Percentiles rank a stretch among this genome's conserved stretches.
These are phyloP conservation scores for Leishmania mexicana DNA, from an alignment of 208 protist genomes.

Conservation along the genomic window DNA sequence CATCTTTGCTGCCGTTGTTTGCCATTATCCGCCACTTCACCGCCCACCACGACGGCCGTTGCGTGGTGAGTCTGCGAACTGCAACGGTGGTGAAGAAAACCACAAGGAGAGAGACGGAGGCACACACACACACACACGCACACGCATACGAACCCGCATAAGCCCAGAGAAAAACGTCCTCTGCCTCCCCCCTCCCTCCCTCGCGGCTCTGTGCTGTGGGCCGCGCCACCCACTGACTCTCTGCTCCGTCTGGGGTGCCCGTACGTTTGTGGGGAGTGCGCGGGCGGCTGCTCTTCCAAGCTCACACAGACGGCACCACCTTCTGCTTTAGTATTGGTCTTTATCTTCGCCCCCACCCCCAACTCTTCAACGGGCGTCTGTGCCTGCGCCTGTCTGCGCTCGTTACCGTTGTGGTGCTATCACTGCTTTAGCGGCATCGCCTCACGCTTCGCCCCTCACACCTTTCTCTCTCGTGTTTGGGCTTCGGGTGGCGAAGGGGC, in stretches of 20 bases:
- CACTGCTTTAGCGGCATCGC: neutral
- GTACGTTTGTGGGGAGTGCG: neutral
- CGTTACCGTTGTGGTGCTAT: neutral
- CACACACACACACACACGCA: neutral
- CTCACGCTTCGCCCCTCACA: neutral
- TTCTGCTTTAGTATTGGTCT: neutral
- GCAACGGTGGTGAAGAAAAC: neutral
- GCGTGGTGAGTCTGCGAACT: neutral
- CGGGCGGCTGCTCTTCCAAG: neutral
- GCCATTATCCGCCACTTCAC: neutral
- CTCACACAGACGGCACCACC: neutral
- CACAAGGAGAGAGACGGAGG: neutral
- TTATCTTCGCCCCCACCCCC: neutral
- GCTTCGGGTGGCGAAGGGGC: too few relatives aligned
- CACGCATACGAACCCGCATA: neutral
- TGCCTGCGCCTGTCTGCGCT: neutral
- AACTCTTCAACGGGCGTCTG: neutral
- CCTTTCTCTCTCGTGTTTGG: too few relatives aligned
- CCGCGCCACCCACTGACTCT: neutral
- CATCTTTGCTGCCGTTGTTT: constrained; percentile 3
- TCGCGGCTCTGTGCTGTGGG: neutral
- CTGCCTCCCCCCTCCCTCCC: neutral
- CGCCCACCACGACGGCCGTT: neutral
- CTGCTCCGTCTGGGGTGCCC: neutral
- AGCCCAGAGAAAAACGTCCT: neutral